Base-by-base conservation (phyloP, 495 filamentous ascomycete species). In the Usnea hakonensis region DNA sequence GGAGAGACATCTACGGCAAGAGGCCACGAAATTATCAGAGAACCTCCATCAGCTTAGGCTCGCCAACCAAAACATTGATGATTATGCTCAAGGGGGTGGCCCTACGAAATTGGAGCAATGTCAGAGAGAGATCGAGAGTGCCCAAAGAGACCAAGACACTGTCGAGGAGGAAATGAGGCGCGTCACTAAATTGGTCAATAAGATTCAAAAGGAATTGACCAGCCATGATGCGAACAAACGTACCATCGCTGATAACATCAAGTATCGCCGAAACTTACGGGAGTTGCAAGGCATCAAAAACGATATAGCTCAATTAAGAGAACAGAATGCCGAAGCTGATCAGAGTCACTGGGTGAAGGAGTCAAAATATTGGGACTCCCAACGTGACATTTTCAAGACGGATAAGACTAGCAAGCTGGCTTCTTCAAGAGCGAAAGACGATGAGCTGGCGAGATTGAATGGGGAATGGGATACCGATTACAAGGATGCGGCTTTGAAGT, bases 381-480 rank as follows among this genome's bases (percentile, higher is more conserved):
- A 84, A 62, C 80, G 85, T 61, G 84, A 84, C 60, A 81, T 77
- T 48, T 73, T 91, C 23, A 76, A 78, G 26, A 82, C 83, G 8
- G 78, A 87, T 65, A 79, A 83, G 68, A 79, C 81, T 16, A 81
- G 81, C 61, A 80, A 91, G 43, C 81, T 85, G 75, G 90, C 89
- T 23, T 73, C 82, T 58, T 85, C 95, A 77, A 87, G 83, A 66
- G 83, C 85, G 36, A 96, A 95, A 70, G 91, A 97, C 68, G 81
- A 87, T 55, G 84, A 93, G 64, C 76, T 97, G 21, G 75, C 70
- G 60, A 79, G 86, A 44, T 78, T 92, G 16, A 67, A 88, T 19
- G 74, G 79, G 8, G 90, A 97, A 63, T 99, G 87, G 83, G 81
- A 91, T 23, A 85, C 85, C 4, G 89, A 96, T 53, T 96, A 95